Evolutionary conservation across 2,329 filamentous ascomycete species (phyloP).

Genomic region (Claviceps capensis): DNA sequence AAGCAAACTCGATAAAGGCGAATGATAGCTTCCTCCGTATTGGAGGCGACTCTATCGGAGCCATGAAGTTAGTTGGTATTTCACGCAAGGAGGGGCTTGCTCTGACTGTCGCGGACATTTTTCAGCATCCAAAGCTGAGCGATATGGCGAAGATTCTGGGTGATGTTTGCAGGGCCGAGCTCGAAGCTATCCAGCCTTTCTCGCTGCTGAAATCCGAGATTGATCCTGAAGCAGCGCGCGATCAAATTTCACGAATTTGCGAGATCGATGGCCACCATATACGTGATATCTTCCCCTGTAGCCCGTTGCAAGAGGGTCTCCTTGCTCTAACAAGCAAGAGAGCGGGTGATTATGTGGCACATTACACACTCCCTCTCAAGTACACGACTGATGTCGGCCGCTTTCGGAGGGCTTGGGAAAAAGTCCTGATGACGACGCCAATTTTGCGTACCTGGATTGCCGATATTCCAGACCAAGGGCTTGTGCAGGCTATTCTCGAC

Average conservation of each 20-base stretch:
- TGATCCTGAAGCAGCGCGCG: not conserved
- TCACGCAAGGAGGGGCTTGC: not conserved
- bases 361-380: slow-evolving; percentile 2
- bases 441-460: slow-evolving; percentile 6
- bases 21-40: slow-evolving; percentile 8
- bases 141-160: not conserved
- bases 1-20: slow-evolving; percentile 5
- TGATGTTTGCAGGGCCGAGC: not conserved
- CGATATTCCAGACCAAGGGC: slow-evolving; percentile 13
- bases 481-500: slow-evolving; percentile 27
- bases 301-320: slow-evolving; percentile 7
- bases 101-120: slow-evolving; percentile 11
- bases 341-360: slow-evolving; percentile 4
- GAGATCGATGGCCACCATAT: slow-evolving; percentile 1
- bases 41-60: slow-evolving; percentile 23
- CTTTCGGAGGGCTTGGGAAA: slow-evolving; percentile 5
- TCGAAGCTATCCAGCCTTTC: not conserved
- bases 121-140: slow-evolving; percentile 2
- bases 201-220: not conserved
- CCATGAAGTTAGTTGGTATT: slow-evolving; percentile 5
- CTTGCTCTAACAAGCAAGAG: slow-evolving; percentile 5
- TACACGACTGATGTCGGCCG: not conserved
- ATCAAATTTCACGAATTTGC: not conserved
- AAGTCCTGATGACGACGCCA: slow-evolving; percentile 1
- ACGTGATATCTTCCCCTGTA: slow-evolving; percentile 7